Conservation (phyloP, 176 grass and related monocot genomes). For the Triticum aestivum region IWGSC_CS_RefSeq_v2.1 NC_057794.1:473340809-473341308, state of each 20-base stretch:
- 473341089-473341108: slow-evolving; percentile 77
- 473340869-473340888: slow-evolving; percentile 81
- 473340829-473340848: slow-evolving; percentile 69
- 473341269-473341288: slow-evolving; percentile 66
- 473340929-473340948: slow-evolving; percentile 87
- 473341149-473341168: slow-evolving; percentile 82
- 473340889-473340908: slow-evolving; percentile 78
- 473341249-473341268: slow-evolving; percentile 57
- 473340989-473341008: neutral
- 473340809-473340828: slow-evolving; percentile 71
- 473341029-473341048: neutral
- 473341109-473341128: slow-evolving; percentile 69
- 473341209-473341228: slow-evolving; percentile 47
- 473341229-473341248: slow-evolving; percentile 57
- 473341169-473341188: slow-evolving; percentile 72
- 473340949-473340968: slow-evolving; percentile 50
- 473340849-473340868: slow-evolving; percentile 69
- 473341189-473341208: slow-evolving; percentile 55
- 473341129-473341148: slow-evolving; percentile 75
- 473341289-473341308: slow-evolving; percentile 87
- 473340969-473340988: neutral
- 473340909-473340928: slow-evolving; percentile 96
- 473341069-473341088: slow-evolving; percentile 77
- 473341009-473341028: neutral
- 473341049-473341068: slow-evolving; percentile 45